A percentile compares a stretch with the other conserved stretches of the same genome.
Conservation (phyloP, 768 basidiomycete genomes). For the Stropharia rugosoannulata region DNA sequence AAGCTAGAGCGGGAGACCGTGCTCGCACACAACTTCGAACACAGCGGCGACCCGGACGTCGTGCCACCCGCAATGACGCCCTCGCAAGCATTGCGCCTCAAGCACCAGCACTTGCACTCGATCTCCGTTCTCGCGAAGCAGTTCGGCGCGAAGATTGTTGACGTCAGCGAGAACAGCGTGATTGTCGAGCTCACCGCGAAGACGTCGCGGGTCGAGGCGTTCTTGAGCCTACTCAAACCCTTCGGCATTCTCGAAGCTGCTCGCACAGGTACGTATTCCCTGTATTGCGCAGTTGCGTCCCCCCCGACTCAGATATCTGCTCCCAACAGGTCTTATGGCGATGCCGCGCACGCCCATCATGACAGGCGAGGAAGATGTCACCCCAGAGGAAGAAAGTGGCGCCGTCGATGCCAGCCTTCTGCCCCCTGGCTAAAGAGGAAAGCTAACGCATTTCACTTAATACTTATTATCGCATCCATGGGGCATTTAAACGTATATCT, state of each 20-base stretch:
- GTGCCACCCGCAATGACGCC: slow-evolving; percentile 48
- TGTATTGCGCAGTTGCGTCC: neutral
- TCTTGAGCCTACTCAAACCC: slow-evolving; percentile 86
- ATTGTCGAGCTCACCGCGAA: slow-evolving; percentile 96
- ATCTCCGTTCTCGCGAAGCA: slow-evolving; percentile 81
- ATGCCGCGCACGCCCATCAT: slow-evolving; percentile 96
- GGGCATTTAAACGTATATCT: neutral
- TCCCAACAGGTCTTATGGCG: slow-evolving; percentile 81
- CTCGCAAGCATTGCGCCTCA: slow-evolving; percentile 84
- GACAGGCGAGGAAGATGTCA: slow-evolving; percentile 57
- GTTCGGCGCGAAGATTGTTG: slow-evolving; percentile 92
- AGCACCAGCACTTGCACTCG: slow-evolving; percentile 89
- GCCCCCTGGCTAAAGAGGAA: slow-evolving; percentile 76
- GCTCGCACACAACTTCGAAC: slow-evolving; percentile 80
- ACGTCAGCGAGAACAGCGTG: slow-evolving; percentile 91
- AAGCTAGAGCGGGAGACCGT: slow-evolving; percentile 16
- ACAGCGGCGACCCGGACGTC: slow-evolving; percentile 40
- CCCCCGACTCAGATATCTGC: slow-evolving; percentile 2
- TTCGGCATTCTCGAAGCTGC: slow-evolving; percentile 97
- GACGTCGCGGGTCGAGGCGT: slow-evolving; percentile 88
- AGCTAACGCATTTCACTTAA: slow-evolving; percentile 7
- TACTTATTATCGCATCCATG: neutral
- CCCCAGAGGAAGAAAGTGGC: slow-evolving; percentile 43
- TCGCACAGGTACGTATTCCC: slow-evolving; percentile 68
- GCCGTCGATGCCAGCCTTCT: slow-evolving; percentile 89